phyloP scores from a whole-genome alignment of 176 grass and related monocot genomes.

The Microstegium vimineum region DNA sequence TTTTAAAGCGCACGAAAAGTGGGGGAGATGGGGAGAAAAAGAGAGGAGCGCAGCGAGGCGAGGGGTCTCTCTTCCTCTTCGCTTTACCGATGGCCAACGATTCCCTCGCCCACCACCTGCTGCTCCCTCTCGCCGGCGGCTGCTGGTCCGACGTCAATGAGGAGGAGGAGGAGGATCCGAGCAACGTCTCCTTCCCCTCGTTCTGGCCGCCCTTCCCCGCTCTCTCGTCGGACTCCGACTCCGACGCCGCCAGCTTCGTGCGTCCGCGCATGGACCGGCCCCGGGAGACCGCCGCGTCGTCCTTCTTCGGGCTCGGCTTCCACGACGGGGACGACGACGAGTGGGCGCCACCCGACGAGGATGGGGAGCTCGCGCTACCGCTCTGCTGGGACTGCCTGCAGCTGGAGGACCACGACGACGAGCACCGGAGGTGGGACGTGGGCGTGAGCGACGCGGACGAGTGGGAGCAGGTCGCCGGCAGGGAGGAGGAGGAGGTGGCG shows the following conservation, averaged over 20 bases:
- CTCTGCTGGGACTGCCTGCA: conserved; percentile 62
- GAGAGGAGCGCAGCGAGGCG: background rate
- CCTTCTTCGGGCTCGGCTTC: conserved; percentile 48
- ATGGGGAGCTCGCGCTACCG: conserved; percentile 37
- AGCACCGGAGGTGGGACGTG: conserved; percentile 38
- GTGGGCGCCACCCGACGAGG: conserved; percentile 29
- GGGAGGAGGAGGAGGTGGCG: conserved; percentile 20
- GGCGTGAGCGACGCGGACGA: conserved; percentile 29
- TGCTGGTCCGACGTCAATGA: conserved; percentile 23
- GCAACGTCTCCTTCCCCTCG: conserved; percentile 15
- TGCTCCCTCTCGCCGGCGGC: conserved; percentile 30
- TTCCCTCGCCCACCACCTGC: conserved; percentile 35
- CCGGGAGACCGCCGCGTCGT: conserved; percentile 13
- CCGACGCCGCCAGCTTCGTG: conserved; percentile 21
- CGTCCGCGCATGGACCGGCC: conserved; percentile 13
- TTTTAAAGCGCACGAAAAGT: conserved; percentile 36
- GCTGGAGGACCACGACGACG: conserved; percentile 46
- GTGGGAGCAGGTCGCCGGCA: conserved; percentile 42
- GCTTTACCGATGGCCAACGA: conserved; percentile 42
- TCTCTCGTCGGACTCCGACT: conserved; percentile 35
- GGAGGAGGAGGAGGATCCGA: background rate
- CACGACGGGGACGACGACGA: background rate
- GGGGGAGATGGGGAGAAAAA: background rate
- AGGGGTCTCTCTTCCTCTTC: background rate
- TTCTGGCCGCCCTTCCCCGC: conserved; percentile 51